Percentiles rank a stretch among this genome's conserved stretches.
Conservation (phyloP, 768 basidiomycete genomes). For the Boletus tylopilopsis region DNA sequence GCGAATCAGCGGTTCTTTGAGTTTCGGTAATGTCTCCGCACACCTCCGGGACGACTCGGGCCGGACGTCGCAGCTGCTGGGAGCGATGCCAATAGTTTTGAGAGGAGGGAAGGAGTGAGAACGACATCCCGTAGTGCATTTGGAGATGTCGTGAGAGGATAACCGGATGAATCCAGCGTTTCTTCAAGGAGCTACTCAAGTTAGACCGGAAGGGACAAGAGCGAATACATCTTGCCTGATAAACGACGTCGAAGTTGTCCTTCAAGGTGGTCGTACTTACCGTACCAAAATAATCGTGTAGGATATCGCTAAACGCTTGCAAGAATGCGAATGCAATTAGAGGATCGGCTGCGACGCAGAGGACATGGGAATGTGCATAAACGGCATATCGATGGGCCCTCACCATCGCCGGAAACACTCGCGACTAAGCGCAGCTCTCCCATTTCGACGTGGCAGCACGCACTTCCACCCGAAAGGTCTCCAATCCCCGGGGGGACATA, state of each 20-base stretch:
- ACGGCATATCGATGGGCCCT: not conserved
- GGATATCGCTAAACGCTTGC: slow-evolving; percentile 77
- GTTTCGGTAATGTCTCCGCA: not conserved
- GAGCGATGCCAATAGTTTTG: slow-evolving; percentile 53
- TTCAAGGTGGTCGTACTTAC: slow-evolving; percentile 74
- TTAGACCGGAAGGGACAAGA: not conserved
- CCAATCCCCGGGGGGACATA: slow-evolving; percentile 50
- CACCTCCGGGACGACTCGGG: slow-evolving; percentile 29
- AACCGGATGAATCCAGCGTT: slow-evolving; percentile 89
- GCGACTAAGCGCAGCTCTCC: slow-evolving; percentile 76
- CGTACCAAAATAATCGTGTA: slow-evolving; percentile 86
- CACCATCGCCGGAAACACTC: slow-evolving; percentile 83
- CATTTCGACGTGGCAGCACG: slow-evolving; percentile 78
- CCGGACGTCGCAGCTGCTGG: slow-evolving; percentile 24
- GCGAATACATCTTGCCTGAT: slow-evolving; percentile 59
- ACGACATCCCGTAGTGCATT: slow-evolving; percentile 93
- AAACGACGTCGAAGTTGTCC: slow-evolving; percentile 94
- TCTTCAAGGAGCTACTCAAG: slow-evolving; percentile 78
- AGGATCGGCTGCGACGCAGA: slow-evolving; percentile 64
- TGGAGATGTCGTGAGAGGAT: slow-evolving; percentile 86
- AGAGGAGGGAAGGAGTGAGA: slow-evolving; percentile 82
- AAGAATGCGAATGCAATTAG: slow-evolving; percentile 87
- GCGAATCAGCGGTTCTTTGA: not conserved
- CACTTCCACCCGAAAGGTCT: slow-evolving; percentile 47
- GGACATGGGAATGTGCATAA: not conserved